Conservation (phyloP, 192 early-diverging fungal species). For the Spizellomyces sp. region DNA sequence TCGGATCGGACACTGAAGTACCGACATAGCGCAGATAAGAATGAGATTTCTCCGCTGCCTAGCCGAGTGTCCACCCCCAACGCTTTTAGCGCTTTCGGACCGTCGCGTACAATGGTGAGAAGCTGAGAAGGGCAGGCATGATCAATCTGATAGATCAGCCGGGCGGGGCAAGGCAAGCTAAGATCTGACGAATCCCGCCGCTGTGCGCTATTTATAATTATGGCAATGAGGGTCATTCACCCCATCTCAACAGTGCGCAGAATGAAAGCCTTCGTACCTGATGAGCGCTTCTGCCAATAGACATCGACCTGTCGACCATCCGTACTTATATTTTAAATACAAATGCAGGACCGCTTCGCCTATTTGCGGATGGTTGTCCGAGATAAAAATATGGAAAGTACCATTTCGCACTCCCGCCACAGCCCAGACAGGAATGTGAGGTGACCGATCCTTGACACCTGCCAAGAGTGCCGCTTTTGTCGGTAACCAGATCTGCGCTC, state of each 20-base stretch:
- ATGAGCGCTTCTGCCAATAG: slow-evolving; percentile 30
- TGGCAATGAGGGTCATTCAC: too few relatives aligned
- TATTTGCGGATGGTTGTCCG: slow-evolving; percentile 29
- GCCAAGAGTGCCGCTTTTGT: slow-evolving; percentile 30
- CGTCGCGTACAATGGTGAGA: slow-evolving; percentile 29
- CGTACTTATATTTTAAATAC: slow-evolving; percentile 21
- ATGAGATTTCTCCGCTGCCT: slow-evolving; percentile 12
- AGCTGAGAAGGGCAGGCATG: slow-evolving; percentile 23
- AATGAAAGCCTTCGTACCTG: not conserved
- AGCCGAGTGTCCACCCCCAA: not conserved
- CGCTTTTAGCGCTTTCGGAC: not conserved
- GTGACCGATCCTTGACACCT: not conserved
- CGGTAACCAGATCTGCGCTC: slow-evolving; percentile 27
- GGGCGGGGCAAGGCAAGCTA: slow-evolving; percentile 29
- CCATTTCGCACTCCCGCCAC: slow-evolving; percentile 19
- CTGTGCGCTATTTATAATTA: not conserved
- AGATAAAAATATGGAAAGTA: slow-evolving; percentile 28
- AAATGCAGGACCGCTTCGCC: slow-evolving; percentile 34
- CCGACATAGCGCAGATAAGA: slow-evolving; percentile 3
- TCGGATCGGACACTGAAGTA: slow-evolving; percentile 24
- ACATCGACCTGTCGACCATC: slow-evolving; percentile 21
- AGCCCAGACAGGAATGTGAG: slow-evolving; percentile 29
- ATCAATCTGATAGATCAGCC: slow-evolving; percentile 31
- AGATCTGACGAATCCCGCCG: not conserved
- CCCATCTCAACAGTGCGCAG: too few relatives aligned